phyloP scores from a whole-genome alignment of 176 grass and related monocot genomes.

The Rhynchospora pubera region DNA sequence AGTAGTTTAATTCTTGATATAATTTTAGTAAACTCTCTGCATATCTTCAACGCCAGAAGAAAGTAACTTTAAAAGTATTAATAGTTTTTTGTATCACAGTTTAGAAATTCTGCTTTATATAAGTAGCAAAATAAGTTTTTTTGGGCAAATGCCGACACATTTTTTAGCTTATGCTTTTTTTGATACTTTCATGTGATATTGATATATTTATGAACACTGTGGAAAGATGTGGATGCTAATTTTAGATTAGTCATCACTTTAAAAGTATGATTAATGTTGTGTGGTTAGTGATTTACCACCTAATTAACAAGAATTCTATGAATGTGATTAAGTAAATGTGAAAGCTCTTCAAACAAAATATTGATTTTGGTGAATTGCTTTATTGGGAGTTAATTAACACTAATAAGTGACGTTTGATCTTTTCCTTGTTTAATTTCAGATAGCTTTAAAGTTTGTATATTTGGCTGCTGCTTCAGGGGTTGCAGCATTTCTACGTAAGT shows the following conservation, averaged over 20 bases:
- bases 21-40: not conserved
- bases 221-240: no score
- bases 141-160: not conserved
- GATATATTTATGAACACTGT: no score
- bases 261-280: no score
- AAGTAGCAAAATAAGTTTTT: not conserved
- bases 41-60: not conserved
- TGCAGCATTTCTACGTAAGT: constrained; percentile 60
- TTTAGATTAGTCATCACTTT: no score
- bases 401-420: not conserved
- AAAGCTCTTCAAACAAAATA: not conserved
- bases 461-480: constrained; percentile 38
- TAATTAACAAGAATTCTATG: not conserved
- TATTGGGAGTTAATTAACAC: not conserved
- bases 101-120: not conserved
- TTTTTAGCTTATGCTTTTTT: no score
- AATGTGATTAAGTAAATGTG: no score
- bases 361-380: not conserved
- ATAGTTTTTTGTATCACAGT: not conserved
- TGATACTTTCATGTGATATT: no score
- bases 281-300: not conserved
- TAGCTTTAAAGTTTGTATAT: constrained; percentile 55
- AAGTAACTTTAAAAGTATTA: not conserved
- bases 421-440: constrained; percentile 30
- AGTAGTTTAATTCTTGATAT: not conserved